Conservation (phyloP, 2,329 filamentous ascomycete genomes). For the Calonectria pauciramosa region DNA sequence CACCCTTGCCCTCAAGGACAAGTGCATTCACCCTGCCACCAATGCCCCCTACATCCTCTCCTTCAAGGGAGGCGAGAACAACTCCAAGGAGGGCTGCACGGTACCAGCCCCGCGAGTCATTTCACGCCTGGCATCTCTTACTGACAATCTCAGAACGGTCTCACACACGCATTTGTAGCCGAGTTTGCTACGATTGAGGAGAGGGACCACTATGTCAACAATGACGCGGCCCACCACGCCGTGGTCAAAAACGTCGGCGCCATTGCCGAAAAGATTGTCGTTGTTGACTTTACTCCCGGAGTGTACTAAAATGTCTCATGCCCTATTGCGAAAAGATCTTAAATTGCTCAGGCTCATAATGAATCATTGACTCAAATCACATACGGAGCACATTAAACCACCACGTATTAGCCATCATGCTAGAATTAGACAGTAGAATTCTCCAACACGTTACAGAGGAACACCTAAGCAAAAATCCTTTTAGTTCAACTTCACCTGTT, state of each 20-base stretch:
- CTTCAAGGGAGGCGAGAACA: constrained; percentile 71
- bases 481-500: neutral
- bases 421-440: neutral
- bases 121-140: too few relatives aligned
- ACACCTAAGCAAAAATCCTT: neutral
- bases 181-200: constrained; percentile 76
- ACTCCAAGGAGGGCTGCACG: constrained; percentile 70
- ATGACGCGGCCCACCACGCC: constrained; percentile 74
- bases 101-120: constrained; percentile 52
- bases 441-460: neutral
- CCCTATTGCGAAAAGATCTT: too few relatives aligned
- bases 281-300: constrained; percentile 66
- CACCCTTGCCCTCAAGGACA: constrained; percentile 65
- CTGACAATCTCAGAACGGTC: constrained; percentile 61
- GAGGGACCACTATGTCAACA: constrained; percentile 75
- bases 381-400: neutral
- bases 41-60: constrained; percentile 72
- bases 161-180: constrained; percentile 76
- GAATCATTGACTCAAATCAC: neutral
- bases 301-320: neutral
- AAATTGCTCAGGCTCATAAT: neutral
- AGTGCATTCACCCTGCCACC: constrained; percentile 73
- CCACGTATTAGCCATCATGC: neutral
- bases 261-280: constrained; percentile 64
- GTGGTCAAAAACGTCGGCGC: constrained; percentile 58